A percentile compares a stretch with the other conserved stretches of the same genome.
These are phyloP conservation scores for Kwoniella pini DNA, from an alignment of 768 basidiomycete genomes.

Conservation along the genomic window DNA sequence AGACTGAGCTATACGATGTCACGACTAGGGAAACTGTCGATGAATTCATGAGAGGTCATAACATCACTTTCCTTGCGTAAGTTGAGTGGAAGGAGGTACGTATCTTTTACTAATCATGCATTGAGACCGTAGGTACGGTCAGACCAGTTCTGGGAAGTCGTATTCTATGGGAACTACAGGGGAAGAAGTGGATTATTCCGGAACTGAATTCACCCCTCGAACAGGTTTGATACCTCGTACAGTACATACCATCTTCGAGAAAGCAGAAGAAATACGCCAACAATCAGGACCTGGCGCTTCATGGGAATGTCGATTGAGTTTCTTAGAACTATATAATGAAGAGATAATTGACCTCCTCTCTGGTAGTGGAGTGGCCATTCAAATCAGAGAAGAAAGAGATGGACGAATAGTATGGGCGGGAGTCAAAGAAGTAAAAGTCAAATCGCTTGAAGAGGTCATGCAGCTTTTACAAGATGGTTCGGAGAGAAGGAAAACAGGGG, in stretches of 20 bases:
- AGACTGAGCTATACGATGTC: conserved; percentile 78
- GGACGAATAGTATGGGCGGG: conserved; percentile 98
- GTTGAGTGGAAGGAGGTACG: too few species aligned
- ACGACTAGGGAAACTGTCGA: conserved; percentile 68
- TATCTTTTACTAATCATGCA: too few species aligned
- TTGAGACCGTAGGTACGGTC: conserved; percentile 63
- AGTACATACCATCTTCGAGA: conserved; percentile 80
- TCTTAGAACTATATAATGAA: conserved; percentile 98
- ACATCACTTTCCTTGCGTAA: conserved; percentile 93
- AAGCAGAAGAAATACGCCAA: conserved; percentile 74
- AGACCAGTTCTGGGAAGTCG: conserved; percentile 94
- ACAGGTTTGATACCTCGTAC: conserved; percentile 97
- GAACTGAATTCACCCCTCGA: conserved; percentile 41
- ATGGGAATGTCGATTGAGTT: conserved; percentile 72
- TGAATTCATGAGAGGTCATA: conserved; percentile 72
- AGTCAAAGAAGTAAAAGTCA: conserved; percentile 86
- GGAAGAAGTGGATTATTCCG: conserved; percentile 69
- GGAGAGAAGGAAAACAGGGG: conserved; percentile 86
- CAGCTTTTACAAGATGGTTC: conserved; percentile 87
- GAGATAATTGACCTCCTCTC: conserved; percentile 93
- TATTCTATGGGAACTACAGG: conserved; percentile 98
- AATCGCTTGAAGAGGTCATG: conserved; percentile 86
- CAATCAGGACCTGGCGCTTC: conserved; percentile 61
- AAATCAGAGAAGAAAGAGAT: conserved; percentile 95
- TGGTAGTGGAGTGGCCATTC: conserved; percentile 77